phyloP scores from a whole-genome alignment of 768 basidiomycete species.

The Auricularia heimuer region DNA sequence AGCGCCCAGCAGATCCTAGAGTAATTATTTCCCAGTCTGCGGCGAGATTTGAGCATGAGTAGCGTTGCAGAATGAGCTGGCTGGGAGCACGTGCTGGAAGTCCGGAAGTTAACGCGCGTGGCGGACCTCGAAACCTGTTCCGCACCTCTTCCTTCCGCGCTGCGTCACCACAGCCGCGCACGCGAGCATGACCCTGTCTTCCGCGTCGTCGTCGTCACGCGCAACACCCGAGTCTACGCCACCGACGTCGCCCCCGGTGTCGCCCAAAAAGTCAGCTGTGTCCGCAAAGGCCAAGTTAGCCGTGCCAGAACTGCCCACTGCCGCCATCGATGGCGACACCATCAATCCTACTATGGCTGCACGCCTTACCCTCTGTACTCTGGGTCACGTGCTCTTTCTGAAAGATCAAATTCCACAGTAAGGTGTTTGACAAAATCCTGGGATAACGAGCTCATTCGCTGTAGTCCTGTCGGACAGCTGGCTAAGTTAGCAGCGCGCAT shows the following conservation, averaged over 20 bases:
- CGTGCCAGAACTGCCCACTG: not conserved
- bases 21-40: no score
- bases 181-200: not conserved
- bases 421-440: constrained; percentile 20
- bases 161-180: not conserved
- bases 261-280: not conserved
- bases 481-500: not conserved
- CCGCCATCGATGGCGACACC: not conserved
- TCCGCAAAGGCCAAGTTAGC: not conserved
- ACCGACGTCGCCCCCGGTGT: not conserved
- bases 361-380: constrained; percentile 47
- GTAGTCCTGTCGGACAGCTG: constrained; percentile 7
- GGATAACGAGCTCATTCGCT: not conserved
- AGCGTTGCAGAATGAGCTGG: no score
- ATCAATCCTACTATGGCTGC: constrained; percentile 35
- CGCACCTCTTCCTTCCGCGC: no score
- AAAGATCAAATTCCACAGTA: constrained; percentile 76
- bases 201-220: not conserved
- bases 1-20: no score
- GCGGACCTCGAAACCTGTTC: no score
- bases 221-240: not conserved
- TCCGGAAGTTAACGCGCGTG: no score
- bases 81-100: no score
- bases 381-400: constrained; percentile 65
- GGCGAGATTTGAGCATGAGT: no score